Conservation (phyloP, 495 filamentous ascomycete species). For the Arthonia radiata region DNA sequence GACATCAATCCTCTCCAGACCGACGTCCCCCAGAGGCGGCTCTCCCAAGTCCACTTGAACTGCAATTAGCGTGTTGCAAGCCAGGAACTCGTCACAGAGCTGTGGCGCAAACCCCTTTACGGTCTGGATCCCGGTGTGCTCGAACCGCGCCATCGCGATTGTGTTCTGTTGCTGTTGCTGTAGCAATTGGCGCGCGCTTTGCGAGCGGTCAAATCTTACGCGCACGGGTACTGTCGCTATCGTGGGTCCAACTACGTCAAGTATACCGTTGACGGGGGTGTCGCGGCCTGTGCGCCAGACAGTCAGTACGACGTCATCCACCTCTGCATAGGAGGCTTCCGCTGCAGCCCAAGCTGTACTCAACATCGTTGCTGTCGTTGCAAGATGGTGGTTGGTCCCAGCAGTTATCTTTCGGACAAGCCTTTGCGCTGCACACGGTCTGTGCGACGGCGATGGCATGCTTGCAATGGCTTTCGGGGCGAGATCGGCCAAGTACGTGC, state of each 20-base stretch:
- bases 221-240: constrained; percentile 19
- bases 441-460: constrained; percentile 31
- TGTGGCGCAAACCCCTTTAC: no score
- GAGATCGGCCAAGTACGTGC: no score
- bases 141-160: constrained; percentile 4
- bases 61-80: no score
- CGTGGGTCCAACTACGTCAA: constrained; percentile 26
- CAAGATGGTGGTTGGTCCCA: constrained; percentile 21
- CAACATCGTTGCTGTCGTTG: constrained; percentile 34
- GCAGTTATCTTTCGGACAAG: constrained; percentile 16
- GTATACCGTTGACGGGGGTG: constrained; percentile 5
- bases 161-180: constrained; percentile 3
- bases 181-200: constrained; percentile 7
- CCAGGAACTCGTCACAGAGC: no score
- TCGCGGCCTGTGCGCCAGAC: constrained; percentile 8
- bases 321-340: constrained; percentile 25
- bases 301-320: constrained; percentile 20
- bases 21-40: no score
- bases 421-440: constrained; percentile 23
- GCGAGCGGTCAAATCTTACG: constrained; percentile 3
- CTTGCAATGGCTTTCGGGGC: constrained; percentile 5
- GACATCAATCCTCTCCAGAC: no score
- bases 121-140: constrained; percentile 8
- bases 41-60: no score
- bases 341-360: constrained; percentile 37